Percentiles rank a stretch among this genome's conserved stretches.
phyloP scores from a whole-genome alignment of 2,329 filamentous ascomycete species.

The Apiospora hydei region DNA sequence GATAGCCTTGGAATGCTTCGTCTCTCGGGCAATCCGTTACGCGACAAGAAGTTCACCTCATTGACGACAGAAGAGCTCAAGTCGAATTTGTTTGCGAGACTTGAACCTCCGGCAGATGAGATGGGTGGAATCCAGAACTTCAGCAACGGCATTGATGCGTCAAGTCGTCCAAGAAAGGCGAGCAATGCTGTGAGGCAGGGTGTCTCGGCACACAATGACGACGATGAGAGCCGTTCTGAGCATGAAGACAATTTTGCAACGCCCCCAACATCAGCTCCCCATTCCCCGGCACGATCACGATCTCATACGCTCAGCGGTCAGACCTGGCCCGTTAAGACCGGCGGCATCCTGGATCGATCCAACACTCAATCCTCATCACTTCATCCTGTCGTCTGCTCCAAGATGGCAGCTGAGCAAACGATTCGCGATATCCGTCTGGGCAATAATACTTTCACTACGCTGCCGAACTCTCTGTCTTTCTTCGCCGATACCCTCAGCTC shows the following conservation, averaged over 20 bases:
- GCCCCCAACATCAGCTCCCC: slow-evolving; percentile 61
- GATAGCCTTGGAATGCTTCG: slow-evolving; percentile 76
- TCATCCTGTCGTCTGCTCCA: slow-evolving; percentile 64
- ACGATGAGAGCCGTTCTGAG: slow-evolving; percentile 58
- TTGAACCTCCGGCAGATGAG: slow-evolving; percentile 61
- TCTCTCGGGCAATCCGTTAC: slow-evolving; percentile 87
- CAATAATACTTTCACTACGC: slow-evolving; percentile 74
- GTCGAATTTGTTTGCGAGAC: slow-evolving; percentile 69
- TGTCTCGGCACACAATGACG: slow-evolving; percentile 31
- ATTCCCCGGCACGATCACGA: slow-evolving; percentile 56
- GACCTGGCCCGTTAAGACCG: slow-evolving; percentile 62
- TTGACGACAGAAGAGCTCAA: slow-evolving; percentile 86
- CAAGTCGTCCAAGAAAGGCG: slow-evolving; percentile 25
- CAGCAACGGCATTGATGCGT: slow-evolving; percentile 39
- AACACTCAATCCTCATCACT: slow-evolving; percentile 68
- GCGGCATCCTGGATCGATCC: slow-evolving; percentile 74
- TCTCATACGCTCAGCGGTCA: slow-evolving; percentile 56
- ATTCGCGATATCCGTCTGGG: slow-evolving; percentile 72
- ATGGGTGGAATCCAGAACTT: slow-evolving; percentile 34
- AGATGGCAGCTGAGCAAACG: slow-evolving; percentile 59
- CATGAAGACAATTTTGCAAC: slow-evolving; percentile 62
- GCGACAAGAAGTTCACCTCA: slow-evolving; percentile 84
- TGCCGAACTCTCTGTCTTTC: slow-evolving; percentile 75
- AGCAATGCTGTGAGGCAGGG: slow-evolving; percentile 40
- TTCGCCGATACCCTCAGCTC: slow-evolving; percentile 75